Conservation (phyloP, 2,329 filamentous ascomycete genomes). For the Ascochyta koolunga region DNA sequence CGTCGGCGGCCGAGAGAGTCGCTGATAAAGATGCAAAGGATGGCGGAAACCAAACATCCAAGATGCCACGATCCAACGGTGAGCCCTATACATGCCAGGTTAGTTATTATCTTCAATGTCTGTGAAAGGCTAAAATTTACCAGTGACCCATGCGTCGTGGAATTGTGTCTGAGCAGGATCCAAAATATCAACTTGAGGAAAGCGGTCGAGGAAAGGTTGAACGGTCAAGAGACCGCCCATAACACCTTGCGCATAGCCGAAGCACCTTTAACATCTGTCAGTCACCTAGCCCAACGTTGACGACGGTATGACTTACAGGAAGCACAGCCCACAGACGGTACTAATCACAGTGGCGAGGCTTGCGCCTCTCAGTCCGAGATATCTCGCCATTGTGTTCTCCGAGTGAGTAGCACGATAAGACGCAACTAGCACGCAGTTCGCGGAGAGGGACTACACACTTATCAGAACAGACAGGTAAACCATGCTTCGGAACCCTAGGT, state of each 20-base stretch:
- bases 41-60: constrained; percentile 64
- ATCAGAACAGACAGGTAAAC: constrained; percentile 7
- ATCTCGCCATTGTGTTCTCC: constrained; percentile 26
- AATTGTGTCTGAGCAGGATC: constrained; percentile 19
- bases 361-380: constrained; percentile 30
- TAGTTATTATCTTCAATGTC: not conserved
- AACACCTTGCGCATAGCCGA: constrained; percentile 71
- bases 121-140: constrained; percentile 9
- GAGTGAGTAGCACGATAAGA: constrained; percentile 3
- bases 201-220: constrained; percentile 59
- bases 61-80: constrained; percentile 47
- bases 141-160: constrained; percentile 34
- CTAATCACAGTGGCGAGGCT: constrained; percentile 31
- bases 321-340: constrained; percentile 35
- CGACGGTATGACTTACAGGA: constrained; percentile 26
- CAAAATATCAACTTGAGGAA: constrained; percentile 36
- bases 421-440: not conserved
- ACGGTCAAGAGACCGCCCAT: constrained; percentile 73
- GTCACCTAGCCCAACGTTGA: not conserved
- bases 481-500: constrained; percentile 8
- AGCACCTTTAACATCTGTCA: constrained; percentile 44
- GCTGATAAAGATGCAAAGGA: constrained; percentile 57
- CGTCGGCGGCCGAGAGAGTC: constrained; percentile 58
- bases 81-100: constrained; percentile 27
- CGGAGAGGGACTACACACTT: not conserved